These are phyloP conservation scores for Tuber microsphaerosporum DNA, from an alignment of 495 filamentous ascomycete species.

Conservation along the genomic window DNA sequence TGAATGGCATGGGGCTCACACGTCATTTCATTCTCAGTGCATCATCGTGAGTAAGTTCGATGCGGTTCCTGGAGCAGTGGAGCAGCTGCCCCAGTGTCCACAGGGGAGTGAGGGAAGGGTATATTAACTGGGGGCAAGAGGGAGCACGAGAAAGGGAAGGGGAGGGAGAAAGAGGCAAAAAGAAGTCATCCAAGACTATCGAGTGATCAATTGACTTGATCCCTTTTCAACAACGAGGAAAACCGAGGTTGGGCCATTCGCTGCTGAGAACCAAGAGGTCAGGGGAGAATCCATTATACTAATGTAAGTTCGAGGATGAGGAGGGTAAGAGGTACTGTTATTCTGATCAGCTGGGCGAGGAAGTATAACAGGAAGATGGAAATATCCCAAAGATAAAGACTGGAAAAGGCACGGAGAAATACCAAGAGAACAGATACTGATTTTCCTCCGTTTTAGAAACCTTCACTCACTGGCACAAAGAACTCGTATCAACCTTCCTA, in stretches of 20 bases:
- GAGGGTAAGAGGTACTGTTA: background rate
- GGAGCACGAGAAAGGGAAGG: background rate
- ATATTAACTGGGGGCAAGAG: slow-evolving; percentile 24
- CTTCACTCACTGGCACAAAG: background rate
- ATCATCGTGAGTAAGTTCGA: slow-evolving; percentile 3
- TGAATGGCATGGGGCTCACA: background rate
- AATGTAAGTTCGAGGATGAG: background rate
- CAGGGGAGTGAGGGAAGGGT: slow-evolving; percentile 14
- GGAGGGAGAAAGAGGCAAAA: slow-evolving; percentile 5
- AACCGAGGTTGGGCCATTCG: background rate
- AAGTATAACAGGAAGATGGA: background rate
- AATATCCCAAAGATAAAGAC: background rate
- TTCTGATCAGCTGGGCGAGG: background rate
- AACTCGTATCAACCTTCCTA: background rate
- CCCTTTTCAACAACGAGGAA: slow-evolving; percentile 1
- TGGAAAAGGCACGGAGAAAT: background rate
- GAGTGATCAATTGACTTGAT: slow-evolving; percentile 5
- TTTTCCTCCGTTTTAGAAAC: background rate
- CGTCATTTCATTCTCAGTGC: slow-evolving; percentile 4
- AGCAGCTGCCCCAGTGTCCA: background rate
- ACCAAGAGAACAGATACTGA: background rate
- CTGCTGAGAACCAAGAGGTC: background rate
- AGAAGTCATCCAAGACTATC: background rate
- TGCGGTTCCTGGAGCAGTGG: background rate
- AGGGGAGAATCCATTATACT: background rate